Evolutionary conservation across 805 yeast species (phyloP), one percentile per base, ranked within the genome.

Genomic region (Yarrowia bubula): DNA sequence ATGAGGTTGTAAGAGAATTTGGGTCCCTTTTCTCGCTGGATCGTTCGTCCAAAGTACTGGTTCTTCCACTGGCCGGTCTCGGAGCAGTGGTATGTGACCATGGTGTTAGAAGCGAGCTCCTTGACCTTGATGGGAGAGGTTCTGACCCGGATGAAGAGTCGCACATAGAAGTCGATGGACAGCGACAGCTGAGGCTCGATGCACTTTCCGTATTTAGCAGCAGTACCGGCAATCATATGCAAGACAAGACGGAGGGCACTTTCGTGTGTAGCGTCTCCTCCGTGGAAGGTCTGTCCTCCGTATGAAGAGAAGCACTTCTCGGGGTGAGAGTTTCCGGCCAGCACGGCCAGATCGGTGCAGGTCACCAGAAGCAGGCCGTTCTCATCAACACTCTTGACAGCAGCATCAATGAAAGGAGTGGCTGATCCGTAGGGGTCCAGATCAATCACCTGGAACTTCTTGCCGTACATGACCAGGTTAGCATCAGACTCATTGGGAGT

Each of bases 381-480:
- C 69, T 92, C 92, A 57, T 83, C 83, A n/a, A 92, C 83, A 37
- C 87, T 79, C 71, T 91, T 96, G 37, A 95, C 79, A 0, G 98
- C 98, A 37, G 95, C 85, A 74, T 95, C 99, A 33, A 95, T 81
- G 74, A 95, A 95, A 8, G 99, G 99, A 0, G 97, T 85, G 0
- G 97, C 99, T 0, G 98, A 88, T 35, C 99, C 99, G 73, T 95
- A 95, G 0, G 99, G 99, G 75, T 95, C 99, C 61, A 95, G 81
- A 76, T 95, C 99, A 66, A 95, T 85, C 3, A 90, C 89, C 73
- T 95, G 96, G 76, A 88, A 92, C 47, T 48, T 22, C 37, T 41
- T 61, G 76, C 57, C 77, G 62, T 87, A 79, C 96, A 95, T 90
- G 72, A 83, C 85, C 44, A 84, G 84, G 69, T 89, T 91, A n/a